Conservation (phyloP, 768 basidiomycete species). For the Leucosporidium scottii region DNA sequence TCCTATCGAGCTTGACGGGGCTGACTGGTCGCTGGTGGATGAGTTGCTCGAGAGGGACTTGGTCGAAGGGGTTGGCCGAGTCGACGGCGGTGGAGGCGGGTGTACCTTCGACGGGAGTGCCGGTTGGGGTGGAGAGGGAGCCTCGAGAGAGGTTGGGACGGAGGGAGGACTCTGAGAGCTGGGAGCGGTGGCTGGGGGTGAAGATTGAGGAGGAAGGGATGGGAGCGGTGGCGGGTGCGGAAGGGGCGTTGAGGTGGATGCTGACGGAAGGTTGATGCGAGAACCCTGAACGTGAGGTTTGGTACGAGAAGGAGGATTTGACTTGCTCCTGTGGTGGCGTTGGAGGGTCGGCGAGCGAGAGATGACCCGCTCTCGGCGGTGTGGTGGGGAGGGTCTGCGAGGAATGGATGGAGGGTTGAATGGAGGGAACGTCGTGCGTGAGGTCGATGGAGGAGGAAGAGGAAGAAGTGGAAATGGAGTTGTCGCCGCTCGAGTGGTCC, state of each 20-base stretch:
- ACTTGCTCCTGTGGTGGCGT: not conserved
- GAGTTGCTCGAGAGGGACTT: not conserved
- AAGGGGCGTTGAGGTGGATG: not conserved
- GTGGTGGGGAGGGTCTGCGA: not conserved
- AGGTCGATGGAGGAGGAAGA: not conserved
- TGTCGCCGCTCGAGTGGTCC: not conserved
- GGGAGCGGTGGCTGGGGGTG: constrained; percentile 12
- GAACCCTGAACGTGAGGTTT: constrained; percentile 7
- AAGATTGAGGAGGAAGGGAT: constrained; percentile 11
- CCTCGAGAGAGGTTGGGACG: constrained; percentile 19
- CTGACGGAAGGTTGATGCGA: not conserved
- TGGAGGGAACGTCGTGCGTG: not conserved
- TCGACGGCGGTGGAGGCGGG: not conserved
- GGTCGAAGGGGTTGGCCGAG: not conserved
- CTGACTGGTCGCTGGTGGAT: not conserved
- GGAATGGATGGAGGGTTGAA: not conserved
- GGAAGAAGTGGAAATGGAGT: constrained; percentile 1
- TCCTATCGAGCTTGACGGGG: constrained; percentile 37
- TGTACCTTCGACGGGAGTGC: not conserved
- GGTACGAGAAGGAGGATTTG: constrained; percentile 24
- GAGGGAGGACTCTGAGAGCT: constrained; percentile 13
- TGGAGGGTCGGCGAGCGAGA: not conserved
- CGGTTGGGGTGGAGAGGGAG: constrained; percentile 8
- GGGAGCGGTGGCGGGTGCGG: not conserved
- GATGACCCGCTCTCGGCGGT: not conserved